Evolutionary conservation across 2,329 filamentous ascomycete genomes (phyloP), one percentile per base, ranked within the genome.

Genomic region (Emmonsiellopsis sp.): DNA sequence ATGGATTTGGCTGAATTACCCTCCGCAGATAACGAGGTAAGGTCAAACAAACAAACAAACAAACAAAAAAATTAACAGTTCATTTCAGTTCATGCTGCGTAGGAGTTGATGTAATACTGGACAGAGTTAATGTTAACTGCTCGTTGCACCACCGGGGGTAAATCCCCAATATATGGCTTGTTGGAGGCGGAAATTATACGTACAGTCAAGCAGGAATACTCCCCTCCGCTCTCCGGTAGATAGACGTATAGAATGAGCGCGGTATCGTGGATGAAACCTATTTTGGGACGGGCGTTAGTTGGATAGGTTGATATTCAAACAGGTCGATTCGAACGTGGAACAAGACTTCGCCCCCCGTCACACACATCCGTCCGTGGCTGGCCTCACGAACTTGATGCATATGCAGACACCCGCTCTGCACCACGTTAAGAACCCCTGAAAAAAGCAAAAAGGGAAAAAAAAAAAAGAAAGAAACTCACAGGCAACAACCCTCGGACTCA

Each of bases 401-500:
- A 27, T 27, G 21, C 21, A 27, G 21, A 27, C 21, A 27, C 5
- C 21, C 21, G 21, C 21, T 27, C 21, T 5, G 21, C 21, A 27
- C 21, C 21, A 27, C 21, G 21, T 27, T 27, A 5, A 27, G 21
- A 3, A 27, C 21, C 21, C 21, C 21, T 50, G 13, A 11, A 10
- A 32, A 37, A 9, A 48, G 13, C 51, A 34, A 37, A 40, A 40
- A 17, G 4, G 48, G 14, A 42, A 9, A 13, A 46, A 5, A 21
- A 44, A 11, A 34, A 2, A 17, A 21, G 40, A 10, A 27, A 11
- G 17, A 17, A 14, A 65, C 80, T 72, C 58, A 84, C 91, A 96
- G 53, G 91, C 93, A 74, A 97, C 93, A 50, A 97, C 92, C 60
- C 89, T 80, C 0, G 90, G 92, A 61, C 93, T 92, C 33, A 97